These are phyloP conservation scores for Quercus lobata DNA, from an alignment of 331 rosid genomes.

Conservation along the genomic window DNA sequence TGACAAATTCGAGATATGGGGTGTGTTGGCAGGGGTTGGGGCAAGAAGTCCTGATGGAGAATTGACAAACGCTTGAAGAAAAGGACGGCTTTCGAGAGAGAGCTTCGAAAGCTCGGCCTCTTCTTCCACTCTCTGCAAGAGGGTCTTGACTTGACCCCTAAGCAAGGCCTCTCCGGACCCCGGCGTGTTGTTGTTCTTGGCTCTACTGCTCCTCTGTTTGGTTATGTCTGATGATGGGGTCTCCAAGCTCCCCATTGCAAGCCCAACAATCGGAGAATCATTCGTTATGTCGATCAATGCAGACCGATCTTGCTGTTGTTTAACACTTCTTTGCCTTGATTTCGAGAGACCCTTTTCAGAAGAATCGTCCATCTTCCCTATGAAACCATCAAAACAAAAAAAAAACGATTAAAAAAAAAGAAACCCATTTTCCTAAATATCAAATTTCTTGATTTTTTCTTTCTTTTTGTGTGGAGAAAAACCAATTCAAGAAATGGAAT, in stretches of 20 bases:
- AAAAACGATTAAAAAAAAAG: not conserved
- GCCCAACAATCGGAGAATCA: constrained; percentile 89
- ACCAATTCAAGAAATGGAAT: not conserved
- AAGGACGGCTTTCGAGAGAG: constrained; percentile 45
- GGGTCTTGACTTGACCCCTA: constrained; percentile 91
- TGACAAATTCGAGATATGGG: constrained; percentile 45
- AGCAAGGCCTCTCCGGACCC: constrained; percentile 92
- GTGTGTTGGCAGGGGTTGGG: constrained; percentile 86
- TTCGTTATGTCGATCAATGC: constrained; percentile 77
- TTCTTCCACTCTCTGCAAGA: constrained; percentile 89
- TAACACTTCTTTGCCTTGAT: constrained; percentile 42
- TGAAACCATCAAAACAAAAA: not conserved
- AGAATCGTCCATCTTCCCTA: constrained; percentile 53
- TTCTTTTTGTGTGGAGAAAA: not conserved
- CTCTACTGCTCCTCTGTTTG: constrained; percentile 44
- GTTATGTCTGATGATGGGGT: constrained; percentile 54
- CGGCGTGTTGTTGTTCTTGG: constrained; percentile 53
- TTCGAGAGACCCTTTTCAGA: constrained; percentile 43
- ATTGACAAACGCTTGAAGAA: constrained; percentile 24
- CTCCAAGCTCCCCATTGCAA: constrained; percentile 47
- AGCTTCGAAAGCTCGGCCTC: constrained; percentile 71
- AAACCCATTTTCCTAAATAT: not conserved
- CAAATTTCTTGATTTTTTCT: not conserved
- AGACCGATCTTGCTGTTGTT: constrained; percentile 55
- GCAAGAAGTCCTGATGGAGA: constrained; percentile 59